Conservation (phyloP, 805 yeast species). For the Yueomyces sinensis region DNA sequence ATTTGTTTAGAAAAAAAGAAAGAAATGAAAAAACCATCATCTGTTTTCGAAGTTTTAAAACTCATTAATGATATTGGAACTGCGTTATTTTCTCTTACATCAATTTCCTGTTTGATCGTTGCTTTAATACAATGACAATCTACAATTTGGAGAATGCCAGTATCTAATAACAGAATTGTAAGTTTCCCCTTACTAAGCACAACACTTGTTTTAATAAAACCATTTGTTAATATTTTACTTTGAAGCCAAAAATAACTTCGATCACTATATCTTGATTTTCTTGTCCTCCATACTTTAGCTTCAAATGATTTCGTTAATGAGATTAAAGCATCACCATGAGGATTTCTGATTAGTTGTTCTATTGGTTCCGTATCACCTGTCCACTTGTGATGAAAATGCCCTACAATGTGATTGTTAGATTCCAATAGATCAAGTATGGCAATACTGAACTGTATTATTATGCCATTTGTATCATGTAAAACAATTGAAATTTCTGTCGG, state of each 20-base stretch:
- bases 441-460: constrained; percentile 23
- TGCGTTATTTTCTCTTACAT: too few species aligned
- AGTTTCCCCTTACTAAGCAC: constrained; percentile 34
- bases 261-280: constrained; percentile 12
- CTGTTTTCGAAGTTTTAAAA: too few species aligned
- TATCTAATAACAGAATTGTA: constrained; percentile 32
- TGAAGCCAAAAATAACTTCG: constrained; percentile 27
- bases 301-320: constrained; percentile 44
- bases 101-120: too few species aligned
- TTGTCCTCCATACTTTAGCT: constrained; percentile 46
- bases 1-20: too few species aligned
- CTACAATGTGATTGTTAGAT: constrained; percentile 7
- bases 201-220: constrained; percentile 35
- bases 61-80: too few species aligned
- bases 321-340: constrained; percentile 47
- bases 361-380: constrained; percentile 86
- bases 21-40: too few species aligned
- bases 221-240: constrained; percentile 30
- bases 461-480: constrained; percentile 33
- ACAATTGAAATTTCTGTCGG: constrained; percentile 27
- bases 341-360: constrained; percentile 48
- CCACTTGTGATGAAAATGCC: constrained; percentile 36
- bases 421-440: constrained; percentile 14
- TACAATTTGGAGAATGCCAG: constrained; percentile 41
- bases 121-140: too few species aligned